These are phyloP conservation scores for Vaccinium corymbosum DNA, from an alignment of 148 eudicot species.

Conservation along the genomic window DNA sequence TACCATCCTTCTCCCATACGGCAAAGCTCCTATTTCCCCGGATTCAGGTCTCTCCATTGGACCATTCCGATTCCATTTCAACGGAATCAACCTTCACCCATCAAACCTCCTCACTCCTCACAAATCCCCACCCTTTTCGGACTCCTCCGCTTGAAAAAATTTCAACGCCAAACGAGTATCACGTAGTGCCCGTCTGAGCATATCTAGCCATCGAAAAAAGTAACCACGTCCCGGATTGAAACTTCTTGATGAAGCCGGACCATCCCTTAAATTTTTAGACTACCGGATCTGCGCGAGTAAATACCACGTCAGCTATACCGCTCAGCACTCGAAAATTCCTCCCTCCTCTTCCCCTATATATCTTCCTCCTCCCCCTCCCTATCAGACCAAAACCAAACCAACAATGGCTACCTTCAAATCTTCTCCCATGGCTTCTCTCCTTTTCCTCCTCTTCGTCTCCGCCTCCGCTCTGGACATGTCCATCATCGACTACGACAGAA, in stretches of 20 bases:
- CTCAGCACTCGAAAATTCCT: too few relatives aligned
- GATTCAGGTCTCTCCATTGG: constrained; percentile 3
- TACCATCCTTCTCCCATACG: neutral
- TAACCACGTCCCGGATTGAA: too few relatives aligned
- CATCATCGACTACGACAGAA: constrained; percentile 49
- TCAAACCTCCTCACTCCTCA: neutral
- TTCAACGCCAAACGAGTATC: too few relatives aligned
- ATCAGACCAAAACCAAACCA: too few relatives aligned
- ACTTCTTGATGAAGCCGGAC: too few relatives aligned
- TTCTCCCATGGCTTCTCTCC: neutral
- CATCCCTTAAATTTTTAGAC: too few relatives aligned
- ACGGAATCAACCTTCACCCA: neutral
- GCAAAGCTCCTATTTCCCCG: neutral
- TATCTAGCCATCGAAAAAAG: too few relatives aligned
- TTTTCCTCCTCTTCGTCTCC: constrained; percentile 30
- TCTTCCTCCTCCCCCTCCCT: neutral
- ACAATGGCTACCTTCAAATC: constrained; percentile 22
- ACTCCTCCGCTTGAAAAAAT: neutral
- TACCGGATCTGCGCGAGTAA: too few relatives aligned
- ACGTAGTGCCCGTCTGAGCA: too few relatives aligned
- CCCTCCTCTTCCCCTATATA: constrained; percentile 5
- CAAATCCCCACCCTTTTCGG: neutral
- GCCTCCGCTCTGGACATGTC: constrained; percentile 67
- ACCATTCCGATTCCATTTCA: neutral
- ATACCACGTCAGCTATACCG: too few relatives aligned